These are phyloP conservation scores for Picocystis salinarum DNA, from an alignment of 139 green algal species.

Conservation along the genomic window DNA sequence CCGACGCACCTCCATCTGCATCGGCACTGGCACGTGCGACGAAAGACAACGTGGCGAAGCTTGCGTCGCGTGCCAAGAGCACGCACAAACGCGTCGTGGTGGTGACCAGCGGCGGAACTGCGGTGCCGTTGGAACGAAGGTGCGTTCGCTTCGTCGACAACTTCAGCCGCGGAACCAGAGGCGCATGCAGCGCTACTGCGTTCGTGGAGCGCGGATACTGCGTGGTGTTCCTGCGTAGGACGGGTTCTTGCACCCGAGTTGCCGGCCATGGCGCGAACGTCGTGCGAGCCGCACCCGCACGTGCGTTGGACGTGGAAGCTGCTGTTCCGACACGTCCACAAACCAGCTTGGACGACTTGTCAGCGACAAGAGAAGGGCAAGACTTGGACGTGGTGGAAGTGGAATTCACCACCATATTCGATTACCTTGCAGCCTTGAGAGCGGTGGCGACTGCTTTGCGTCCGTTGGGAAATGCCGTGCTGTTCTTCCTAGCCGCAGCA, in stretches of 20 bases:
- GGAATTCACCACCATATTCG: conserved; percentile 79
- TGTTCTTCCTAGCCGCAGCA: conserved; percentile 92
- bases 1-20: no score
- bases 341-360: background rate
- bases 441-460: conserved; percentile 24
- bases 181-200: no score
- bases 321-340: background rate
- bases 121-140: conserved; percentile 76
- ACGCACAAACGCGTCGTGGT: no score
- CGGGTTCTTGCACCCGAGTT: background rate
- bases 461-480: conserved; percentile 21
- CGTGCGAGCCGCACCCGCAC: background rate
- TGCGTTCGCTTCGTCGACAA: conserved; percentile 98
- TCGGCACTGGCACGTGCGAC: no score
- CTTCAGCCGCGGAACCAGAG: no score
- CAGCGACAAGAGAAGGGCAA: conserved; percentile 3
- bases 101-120: conserved; percentile 87
- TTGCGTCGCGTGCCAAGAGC: no score
- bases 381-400: conserved; percentile 25
- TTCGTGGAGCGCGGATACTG: no score
- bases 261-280: no score
- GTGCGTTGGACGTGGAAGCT: background rate
- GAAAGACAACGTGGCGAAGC: no score
- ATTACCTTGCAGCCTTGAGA: conserved; percentile 63
- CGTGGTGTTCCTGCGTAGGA: no score